These are phyloP conservation scores for Salmacisia buchloeana DNA, from an alignment of 1,284 basidiomycete genomes.

Conservation along the genomic window DNA sequence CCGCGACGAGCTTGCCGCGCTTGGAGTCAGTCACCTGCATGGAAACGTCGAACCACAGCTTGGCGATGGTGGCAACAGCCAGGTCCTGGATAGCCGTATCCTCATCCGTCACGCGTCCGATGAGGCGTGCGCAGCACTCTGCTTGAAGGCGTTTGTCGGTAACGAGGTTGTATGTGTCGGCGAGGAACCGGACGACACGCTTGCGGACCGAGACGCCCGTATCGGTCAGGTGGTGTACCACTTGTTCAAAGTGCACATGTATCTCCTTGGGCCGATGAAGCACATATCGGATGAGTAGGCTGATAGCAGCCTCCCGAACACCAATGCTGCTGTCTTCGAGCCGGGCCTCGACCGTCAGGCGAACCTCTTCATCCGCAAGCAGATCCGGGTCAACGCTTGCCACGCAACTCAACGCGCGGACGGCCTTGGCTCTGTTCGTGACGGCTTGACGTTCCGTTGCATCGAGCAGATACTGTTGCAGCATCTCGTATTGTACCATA, in stretches of 20 bases:
- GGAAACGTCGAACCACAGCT: constrained; percentile 69
- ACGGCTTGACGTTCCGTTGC: constrained; percentile 31
- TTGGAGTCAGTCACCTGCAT: constrained; percentile 3
- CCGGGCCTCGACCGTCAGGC: constrained; percentile 70
- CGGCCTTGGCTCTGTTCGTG: constrained; percentile 37
- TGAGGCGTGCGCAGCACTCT: constrained; percentile 77
- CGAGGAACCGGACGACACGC: constrained; percentile 86
- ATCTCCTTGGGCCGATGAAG: constrained; percentile 77
- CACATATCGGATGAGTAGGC: constrained; percentile 90
- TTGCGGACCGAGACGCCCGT: constrained; percentile 87
- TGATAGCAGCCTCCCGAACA: constrained; percentile 91
- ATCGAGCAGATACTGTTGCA: constrained; percentile 29
- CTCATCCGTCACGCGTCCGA: constrained; percentile 78
- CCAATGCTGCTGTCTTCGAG: constrained; percentile 82
- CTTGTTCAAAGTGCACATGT: constrained; percentile 74
- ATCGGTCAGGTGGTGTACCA: constrained; percentile 83
- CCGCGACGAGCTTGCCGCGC: background rate
- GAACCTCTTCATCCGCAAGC: constrained; percentile 20
- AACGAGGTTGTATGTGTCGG: constrained; percentile 68
- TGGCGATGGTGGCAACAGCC: constrained; percentile 77
- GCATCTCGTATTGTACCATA: constrained; percentile 24
- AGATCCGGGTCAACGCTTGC: constrained; percentile 28
- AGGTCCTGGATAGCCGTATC: constrained; percentile 83
- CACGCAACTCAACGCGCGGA: constrained; percentile 36
- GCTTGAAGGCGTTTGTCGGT: constrained; percentile 61